These are phyloP conservation scores for Phylloporus sp. DNA, from an alignment of 768 basidiomycete species.

Conservation along the genomic window DNA sequence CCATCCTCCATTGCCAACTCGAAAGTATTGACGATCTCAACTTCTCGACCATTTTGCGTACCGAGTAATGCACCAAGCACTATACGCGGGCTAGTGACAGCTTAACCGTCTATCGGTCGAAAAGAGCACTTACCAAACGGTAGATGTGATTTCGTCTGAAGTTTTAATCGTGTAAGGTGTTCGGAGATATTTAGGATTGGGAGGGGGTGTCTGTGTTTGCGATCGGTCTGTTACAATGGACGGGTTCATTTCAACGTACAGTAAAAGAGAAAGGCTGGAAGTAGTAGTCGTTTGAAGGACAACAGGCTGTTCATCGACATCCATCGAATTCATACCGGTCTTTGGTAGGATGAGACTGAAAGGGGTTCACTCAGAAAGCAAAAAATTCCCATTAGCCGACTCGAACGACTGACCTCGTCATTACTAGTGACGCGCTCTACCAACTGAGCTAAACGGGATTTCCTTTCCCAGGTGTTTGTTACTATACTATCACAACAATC, in stretches of 20 bases:
- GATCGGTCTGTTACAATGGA: conserved; percentile 5
- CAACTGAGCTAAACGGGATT: conserved; percentile 44
- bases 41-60: conserved; percentile 89
- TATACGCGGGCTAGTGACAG: conserved; percentile 31
- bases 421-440: conserved; percentile 51
- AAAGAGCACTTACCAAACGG: conserved; percentile 57
- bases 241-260: conserved; percentile 44
- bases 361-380: conserved; percentile 1
- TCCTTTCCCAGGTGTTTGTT: accelerated
- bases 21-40: conserved; percentile 97
- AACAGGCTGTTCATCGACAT: conserved; percentile 72
- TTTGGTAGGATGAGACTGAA: neutral
- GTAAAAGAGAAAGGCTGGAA: conserved; percentile 69
- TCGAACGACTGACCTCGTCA: conserved; percentile 42
- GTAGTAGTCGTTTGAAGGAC: conserved; percentile 68
- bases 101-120: neutral
- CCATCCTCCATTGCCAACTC: conserved; percentile 69
- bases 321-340: conserved; percentile 56
- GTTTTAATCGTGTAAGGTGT: conserved; percentile 80
- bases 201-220: conserved; percentile 75
- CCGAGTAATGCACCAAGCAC: conserved; percentile 93
- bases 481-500: neutral
- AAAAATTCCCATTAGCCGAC: conserved; percentile 40
- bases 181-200: conserved; percentile 97
- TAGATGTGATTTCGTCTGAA: conserved; percentile 57